Base-by-base conservation (phyloP, 768 basidiomycete species). In the Asterophora lycoperdoides region DNA sequence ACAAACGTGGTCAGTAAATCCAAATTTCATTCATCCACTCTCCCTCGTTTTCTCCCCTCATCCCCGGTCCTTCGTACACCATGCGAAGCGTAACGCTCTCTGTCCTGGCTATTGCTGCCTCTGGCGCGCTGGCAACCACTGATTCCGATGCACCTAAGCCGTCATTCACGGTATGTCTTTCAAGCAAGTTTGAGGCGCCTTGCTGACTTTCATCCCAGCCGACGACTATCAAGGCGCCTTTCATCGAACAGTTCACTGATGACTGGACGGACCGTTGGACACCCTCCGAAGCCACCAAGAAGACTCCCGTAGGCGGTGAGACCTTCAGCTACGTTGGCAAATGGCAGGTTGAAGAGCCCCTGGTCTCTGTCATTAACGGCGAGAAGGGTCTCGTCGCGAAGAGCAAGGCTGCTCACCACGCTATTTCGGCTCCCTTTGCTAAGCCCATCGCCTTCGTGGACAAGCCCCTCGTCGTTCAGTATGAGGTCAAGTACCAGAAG, bases 401-500 rank as follows among this genome's bases (percentile, higher is more conserved):
- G 77, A 86, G 84, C 71, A 93, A 94, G 76, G 96, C 96, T 47
- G 93, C 93, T 15, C 95, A 98, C 68, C 95, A 98, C 64, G 96
- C 96, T 65, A 97, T 99, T 68, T 97, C 95, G 51, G 92, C 94
- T 1, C 87, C 93, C 10, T 93, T 99, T 70, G 59, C 69, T 11
- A 65, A 76, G 49, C 78, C 90, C 45, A 73, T 97, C 61, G 83
- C 87, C 75, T 90, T 94, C 72, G 78, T 77, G 59, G 71, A 80
- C 49, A 78, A 94, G 69, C 88, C 94, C 37, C 76, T 98, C 38
- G 93, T 98, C 56, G 86, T 98, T 15, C 93, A 96, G 65, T 99
- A 99, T 62, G 96, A 99, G 67, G 96, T 96, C 74, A 95, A 98
- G 73, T 93, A 96, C 68, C 94, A 99, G 76, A 93, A 97, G 71